Evolutionary conservation across 208 protist species (phyloP), one percentile per base, ranked within the genome.

Genomic region (Borovskyia barvae): DNA sequence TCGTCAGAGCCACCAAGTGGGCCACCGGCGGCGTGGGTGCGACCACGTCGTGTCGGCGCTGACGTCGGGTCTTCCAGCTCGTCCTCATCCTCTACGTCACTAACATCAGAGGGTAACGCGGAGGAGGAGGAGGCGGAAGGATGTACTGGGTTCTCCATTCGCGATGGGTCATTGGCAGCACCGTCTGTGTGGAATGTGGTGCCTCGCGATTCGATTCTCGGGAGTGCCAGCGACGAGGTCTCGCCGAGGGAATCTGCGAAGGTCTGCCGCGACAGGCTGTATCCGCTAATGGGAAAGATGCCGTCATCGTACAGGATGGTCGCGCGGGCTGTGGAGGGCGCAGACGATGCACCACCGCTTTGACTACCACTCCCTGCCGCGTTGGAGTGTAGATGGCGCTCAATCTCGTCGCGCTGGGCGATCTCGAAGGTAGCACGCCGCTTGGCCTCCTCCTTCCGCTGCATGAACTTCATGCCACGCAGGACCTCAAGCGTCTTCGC

Each of bases 381-480:
- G 32, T 54, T 60, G 5, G 20, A 45, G 25, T 50, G 50, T 11
- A 90, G 41, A 15, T 74, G 72, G 11, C 73, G 70, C 36, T 80
- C 72, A n/a, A 89, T 42, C 37, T 72, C 57, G 47, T 82, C 76
- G 14, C 75, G 66, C 32, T 87, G 89, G 32, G 85, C 56, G 0
- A 69, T 36, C 52, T 95, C 85, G 74, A 87, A 91, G 25, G 79
- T 57, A 32, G 80, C 79, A 12, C 89, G 76, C 2, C 85, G 80
- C 64, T 87, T 87, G 20, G 73, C 76, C 56, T 95, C 89, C 45
- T 95, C 85, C 64, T 93, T 93, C 35, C 89, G 85, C 62, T 95
- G 89, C 89, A 95, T 95, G 56, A 95, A 95, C 66, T 93, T 95
- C 89, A 95, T 93, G 65, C 84, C 75, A 2, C 83, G 78, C 19